phyloP scores from a whole-genome alignment of 2,329 filamentous ascomycete genomes.

The Ophiognomonia clavigignenti-juglandacearum region DNA sequence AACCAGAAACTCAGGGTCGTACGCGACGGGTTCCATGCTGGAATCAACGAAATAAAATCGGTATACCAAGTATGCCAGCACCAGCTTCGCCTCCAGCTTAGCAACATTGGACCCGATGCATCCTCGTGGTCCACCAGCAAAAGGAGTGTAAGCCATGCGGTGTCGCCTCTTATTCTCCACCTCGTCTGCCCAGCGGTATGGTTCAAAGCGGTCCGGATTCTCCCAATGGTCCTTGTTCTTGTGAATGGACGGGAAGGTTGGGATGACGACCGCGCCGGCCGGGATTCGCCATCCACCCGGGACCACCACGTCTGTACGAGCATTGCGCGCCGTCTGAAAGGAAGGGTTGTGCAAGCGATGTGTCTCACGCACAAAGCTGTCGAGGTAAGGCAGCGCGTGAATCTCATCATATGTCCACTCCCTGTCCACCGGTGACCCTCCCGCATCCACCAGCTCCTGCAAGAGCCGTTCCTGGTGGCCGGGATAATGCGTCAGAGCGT shows the following conservation, averaged over 20 bases:
- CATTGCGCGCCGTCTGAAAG: not conserved
- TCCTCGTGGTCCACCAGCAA: not conserved
- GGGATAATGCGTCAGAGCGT: not conserved
- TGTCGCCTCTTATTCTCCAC: not conserved
- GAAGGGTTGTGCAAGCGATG: not conserved
- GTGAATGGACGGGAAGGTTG: not conserved
- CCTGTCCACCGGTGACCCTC: too few relatives aligned
- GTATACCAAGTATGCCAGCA: not conserved
- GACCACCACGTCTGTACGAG: not conserved
- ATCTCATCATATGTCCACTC: not conserved
- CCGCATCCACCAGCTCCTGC: not conserved
- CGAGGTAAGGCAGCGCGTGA: not conserved
- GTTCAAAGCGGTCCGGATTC: slow-evolving; percentile 1
- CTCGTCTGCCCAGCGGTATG: not conserved
- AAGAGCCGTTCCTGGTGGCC: not conserved
- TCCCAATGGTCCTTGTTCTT: not conserved
- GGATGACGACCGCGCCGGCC: not conserved
- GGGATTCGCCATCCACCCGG: not conserved
- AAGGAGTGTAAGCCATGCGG: not conserved
- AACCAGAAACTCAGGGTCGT: slow-evolving; percentile 2
- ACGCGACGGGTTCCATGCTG: not conserved
- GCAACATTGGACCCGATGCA: not conserved
- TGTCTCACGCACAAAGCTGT: not conserved
- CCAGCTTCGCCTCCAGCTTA: not conserved
- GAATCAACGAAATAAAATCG: not conserved